phyloP scores from a whole-genome alignment of 148 eudicot species.

The Chenopodium suecicum region DNA sequence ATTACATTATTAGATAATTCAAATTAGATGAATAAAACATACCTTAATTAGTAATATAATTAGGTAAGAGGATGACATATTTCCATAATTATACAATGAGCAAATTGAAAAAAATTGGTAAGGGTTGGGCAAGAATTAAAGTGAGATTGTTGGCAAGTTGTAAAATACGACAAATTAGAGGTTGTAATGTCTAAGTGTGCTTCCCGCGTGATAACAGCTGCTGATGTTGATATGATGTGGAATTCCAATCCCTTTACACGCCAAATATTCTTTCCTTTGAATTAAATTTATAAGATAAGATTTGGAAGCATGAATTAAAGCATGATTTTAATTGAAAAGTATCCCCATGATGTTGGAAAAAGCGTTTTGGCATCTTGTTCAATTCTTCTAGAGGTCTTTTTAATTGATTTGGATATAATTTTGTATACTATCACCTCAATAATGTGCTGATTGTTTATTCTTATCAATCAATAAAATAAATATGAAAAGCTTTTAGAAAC shows the following conservation, averaged over 20 bases:
- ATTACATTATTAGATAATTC: no score
- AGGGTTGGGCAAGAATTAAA: not conserved
- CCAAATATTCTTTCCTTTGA: not conserved
- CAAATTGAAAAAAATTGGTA: no score
- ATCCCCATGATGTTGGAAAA: slow-evolving; percentile 5
- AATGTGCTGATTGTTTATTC: not conserved
- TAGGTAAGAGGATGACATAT: no score
- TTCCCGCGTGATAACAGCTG: not conserved
- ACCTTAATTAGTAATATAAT: no score
- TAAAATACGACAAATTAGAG: no score
- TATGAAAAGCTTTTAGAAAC: no score
- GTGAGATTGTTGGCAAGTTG: not conserved
- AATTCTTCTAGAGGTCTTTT: not conserved
- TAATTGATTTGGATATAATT: not conserved
- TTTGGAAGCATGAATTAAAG: not conserved
- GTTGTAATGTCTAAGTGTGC: not conserved
- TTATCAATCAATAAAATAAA: no score
- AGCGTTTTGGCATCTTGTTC: not conserved
- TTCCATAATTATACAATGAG: no score
- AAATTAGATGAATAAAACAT: no score
- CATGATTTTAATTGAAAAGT: not conserved
- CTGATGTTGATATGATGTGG: slow-evolving; percentile 20
- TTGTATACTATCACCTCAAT: not conserved
- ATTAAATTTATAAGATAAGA: not conserved
- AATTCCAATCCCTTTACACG: not conserved